Base-by-base conservation (phyloP, 164 flowering plant species). In the Aristolochia californica region DNA sequence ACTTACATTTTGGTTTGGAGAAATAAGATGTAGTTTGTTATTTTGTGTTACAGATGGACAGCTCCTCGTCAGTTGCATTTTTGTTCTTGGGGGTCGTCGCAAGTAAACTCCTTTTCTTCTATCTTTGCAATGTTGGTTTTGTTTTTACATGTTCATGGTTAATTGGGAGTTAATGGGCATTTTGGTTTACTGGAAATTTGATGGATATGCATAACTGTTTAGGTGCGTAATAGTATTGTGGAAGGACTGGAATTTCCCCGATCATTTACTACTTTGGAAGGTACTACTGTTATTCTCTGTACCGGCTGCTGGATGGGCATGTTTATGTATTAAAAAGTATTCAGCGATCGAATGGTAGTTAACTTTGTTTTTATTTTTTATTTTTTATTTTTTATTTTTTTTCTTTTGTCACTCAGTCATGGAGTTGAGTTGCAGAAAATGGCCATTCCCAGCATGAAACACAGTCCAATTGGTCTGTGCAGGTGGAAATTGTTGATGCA, bases 401-500 rank as follows among this genome's bases (percentile, higher is more conserved):
- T 23, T 17, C 2, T 25, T 52, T 20, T 24, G 7, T 11, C 5
- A 5, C 24, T 23, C 10, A 52, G 51, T 4, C 51, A 48, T 48
- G 51, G 48, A 13, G n/a, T 69, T 63, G 12, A 9, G 30, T 63
- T 72, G 70, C 73, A 74, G 80, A 61, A 65, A 18, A 16, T 21
- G 47, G 48, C 40, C 25, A 13, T 60, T 55, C 59, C 25, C 59
- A 62, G 27, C 60, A 30, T 55, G 59, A 47, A 55, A 63, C 49
- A 56, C 66, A 64, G 18, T 61, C 76, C 50, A 44, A 59, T 8
- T 57, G 55, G 58, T 64, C 67, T 45, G 8, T 77, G 60, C 82
- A 78, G 58, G 56, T 54, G 61, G 72, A 81, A 69, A 81, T 91
- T 71, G 78, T 91, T 23, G 64, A 75, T 67, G 94, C 94, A 10